These are phyloP conservation scores for Leptographium flavum DNA, from an alignment of 2,329 filamentous ascomycete genomes.

Conservation along the genomic window DNA sequence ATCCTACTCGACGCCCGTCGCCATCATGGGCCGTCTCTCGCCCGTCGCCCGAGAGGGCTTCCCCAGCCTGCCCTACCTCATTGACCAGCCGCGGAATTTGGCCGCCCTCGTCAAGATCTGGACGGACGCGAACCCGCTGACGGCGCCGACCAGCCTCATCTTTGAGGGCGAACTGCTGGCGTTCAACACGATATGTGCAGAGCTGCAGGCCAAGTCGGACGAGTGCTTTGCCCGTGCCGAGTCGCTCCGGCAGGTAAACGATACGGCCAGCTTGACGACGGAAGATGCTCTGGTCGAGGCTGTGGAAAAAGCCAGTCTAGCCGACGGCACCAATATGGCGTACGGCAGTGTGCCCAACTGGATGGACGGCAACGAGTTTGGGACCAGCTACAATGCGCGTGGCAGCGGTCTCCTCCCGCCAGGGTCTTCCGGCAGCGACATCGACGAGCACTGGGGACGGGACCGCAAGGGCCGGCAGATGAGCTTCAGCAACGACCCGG, in stretches of 20 bases:
- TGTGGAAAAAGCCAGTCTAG: conserved; percentile 28
- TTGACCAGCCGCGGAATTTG: conserved; percentile 77
- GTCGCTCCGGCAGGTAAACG: conserved; percentile 25
- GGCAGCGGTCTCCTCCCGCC: conserved; percentile 18
- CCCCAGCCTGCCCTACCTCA: conserved; percentile 80
- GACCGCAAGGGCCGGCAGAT: conserved; percentile 14
- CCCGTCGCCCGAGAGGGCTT: conserved; percentile 79
- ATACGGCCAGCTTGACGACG: conserved; percentile 11
- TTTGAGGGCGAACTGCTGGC: conserved; percentile 37
- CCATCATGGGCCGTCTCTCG: conserved; percentile 72
- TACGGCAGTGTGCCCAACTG: conserved; percentile 17
- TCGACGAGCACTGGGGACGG: conserved; percentile 16
- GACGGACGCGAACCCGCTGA: conserved; percentile 41
- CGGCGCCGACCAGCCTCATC: conserved; percentile 17
- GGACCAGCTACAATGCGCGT: background rate
- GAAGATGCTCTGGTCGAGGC: conserved; percentile 27
- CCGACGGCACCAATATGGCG: conserved; percentile 22
- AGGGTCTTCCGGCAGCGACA: conserved; percentile 37
- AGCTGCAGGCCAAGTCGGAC: conserved; percentile 35
- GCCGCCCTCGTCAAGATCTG: conserved; percentile 72
- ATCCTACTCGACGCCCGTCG: conserved; percentile 83
- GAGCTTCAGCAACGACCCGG: conserved; percentile 12
- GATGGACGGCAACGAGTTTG: conserved; percentile 6
- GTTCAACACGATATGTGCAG: conserved; percentile 37
- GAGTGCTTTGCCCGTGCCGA: conserved; percentile 37